Conservation (phyloP, 2,329 filamentous ascomycete genomes). For the Dactylella cylindrospora region DNA sequence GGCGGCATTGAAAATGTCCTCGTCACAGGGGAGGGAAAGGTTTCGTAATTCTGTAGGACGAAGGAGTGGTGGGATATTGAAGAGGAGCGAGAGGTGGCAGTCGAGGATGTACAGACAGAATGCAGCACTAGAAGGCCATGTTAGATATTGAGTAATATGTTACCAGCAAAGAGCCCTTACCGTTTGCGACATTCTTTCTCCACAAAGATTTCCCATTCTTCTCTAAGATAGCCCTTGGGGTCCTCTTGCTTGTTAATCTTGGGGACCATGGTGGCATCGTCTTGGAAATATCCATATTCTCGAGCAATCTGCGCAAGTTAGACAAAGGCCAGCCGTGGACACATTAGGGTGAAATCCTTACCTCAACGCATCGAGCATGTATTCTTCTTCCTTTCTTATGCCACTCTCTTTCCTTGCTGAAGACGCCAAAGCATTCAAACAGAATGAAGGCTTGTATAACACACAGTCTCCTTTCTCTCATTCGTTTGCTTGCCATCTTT, state of each 20-base stretch:
- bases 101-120: constrained; percentile 48
- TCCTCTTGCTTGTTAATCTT: constrained; percentile 41
- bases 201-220: constrained; percentile 49
- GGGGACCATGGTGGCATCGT: constrained; percentile 37
- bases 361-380: constrained; percentile 47
- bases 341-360: constrained; percentile 14
- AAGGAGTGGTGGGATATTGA: constrained; percentile 48
- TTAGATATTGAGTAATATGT: too few relatives aligned
- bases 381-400: constrained; percentile 48
- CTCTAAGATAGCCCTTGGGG: constrained; percentile 43
- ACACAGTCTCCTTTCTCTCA: constrained; percentile 45
- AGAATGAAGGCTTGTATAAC: constrained; percentile 48
- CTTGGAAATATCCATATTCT: constrained; percentile 48
- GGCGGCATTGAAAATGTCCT: constrained; percentile 47
- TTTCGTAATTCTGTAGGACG: constrained; percentile 46
- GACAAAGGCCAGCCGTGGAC: background rate
- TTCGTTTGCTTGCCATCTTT: constrained; percentile 26
- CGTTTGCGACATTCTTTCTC: constrained; percentile 48
- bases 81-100: constrained; percentile 47
- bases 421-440: constrained; percentile 48
- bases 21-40: constrained; percentile 48
- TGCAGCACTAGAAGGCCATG: constrained; percentile 43
- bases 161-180: too few relatives aligned
- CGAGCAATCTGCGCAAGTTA: constrained; percentile 46
- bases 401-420: constrained; percentile 47